phyloP scores from a whole-genome alignment of 2,329 filamentous ascomycete genomes.

The Colletotrichum siamense region DNA sequence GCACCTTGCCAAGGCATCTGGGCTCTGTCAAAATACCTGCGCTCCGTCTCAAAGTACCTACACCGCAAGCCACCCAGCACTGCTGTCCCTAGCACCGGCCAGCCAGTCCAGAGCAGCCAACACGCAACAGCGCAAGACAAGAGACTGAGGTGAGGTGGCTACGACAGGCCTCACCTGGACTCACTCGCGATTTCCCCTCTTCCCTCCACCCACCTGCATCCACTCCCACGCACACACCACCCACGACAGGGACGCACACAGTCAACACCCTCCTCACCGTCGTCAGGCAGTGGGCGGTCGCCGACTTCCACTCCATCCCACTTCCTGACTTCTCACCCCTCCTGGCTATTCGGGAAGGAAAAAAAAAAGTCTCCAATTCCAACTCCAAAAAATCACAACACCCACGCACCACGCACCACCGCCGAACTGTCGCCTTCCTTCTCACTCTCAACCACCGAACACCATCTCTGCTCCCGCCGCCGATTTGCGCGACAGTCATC shows the following conservation, averaged over 20 bases:
- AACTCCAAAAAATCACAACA: slow-evolving; percentile 19
- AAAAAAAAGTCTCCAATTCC: slow-evolving; percentile 22
- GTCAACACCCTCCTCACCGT: neutral
- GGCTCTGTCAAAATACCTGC: neutral
- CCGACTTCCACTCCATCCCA: slow-evolving; percentile 7
- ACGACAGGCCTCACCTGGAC: slow-evolving; percentile 12
- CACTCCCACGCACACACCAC: slow-evolving; percentile 7
- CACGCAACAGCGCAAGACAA: neutral
- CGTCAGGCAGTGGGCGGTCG: neutral
- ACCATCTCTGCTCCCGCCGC: neutral
- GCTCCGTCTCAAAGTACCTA: neutral
- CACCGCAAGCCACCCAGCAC: neutral
- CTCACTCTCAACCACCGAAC: neutral
- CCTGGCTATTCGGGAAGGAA: neutral
- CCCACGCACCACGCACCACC: slow-evolving; percentile 7
- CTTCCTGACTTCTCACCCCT: slow-evolving; percentile 15
- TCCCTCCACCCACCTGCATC: slow-evolving; percentile 11
- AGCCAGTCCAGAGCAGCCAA: neutral
- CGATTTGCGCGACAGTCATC: neutral
- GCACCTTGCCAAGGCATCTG: neutral
- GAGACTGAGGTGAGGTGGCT: neutral
- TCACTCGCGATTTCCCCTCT: slow-evolving; percentile 15
- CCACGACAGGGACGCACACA: neutral
- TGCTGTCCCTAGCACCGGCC: neutral
- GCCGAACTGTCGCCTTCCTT: neutral